Conservation (phyloP, 768 basidiomycete genomes). For the Lyophyllum semitale region DNA sequence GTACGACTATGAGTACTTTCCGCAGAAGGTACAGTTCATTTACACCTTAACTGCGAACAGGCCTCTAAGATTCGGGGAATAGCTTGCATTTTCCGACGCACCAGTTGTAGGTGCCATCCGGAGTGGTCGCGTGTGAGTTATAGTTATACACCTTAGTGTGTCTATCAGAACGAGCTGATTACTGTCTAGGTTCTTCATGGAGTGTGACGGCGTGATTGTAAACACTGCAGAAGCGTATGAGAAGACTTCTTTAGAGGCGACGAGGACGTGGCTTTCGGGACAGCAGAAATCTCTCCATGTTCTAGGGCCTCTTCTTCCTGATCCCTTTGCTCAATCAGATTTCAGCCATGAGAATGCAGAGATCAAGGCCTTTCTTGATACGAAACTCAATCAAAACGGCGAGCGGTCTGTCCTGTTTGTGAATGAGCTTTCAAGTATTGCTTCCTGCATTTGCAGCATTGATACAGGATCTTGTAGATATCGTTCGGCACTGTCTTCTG, state of each 20-base stretch:
- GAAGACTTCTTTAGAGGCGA: slow-evolving; percentile 11
- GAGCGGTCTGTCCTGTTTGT: no score
- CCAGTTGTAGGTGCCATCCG: neutral
- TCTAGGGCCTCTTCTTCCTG: slow-evolving; percentile 21
- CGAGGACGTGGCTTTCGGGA: slow-evolving; percentile 12
- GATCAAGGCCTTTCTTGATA: no score
- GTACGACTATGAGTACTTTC: slow-evolving; percentile 22
- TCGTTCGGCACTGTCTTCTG: no score
- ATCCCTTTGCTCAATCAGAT: neutral
- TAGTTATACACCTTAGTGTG: neutral
- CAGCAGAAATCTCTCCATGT: slow-evolving; percentile 14
- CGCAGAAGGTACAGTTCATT: slow-evolving; percentile 10
- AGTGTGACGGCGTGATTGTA: slow-evolving; percentile 14
- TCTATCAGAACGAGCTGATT: neutral
- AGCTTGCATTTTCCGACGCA: slow-evolving; percentile 3
- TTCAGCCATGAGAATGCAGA: no score
- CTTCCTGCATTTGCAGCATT: no score
- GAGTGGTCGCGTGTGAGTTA: slow-evolving; percentile 1
- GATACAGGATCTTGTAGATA: no score
- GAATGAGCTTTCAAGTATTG: no score
- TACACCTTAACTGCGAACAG: neutral
- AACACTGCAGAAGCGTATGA: slow-evolving; percentile 19
- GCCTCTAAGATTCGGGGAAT: neutral
- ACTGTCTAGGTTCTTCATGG: slow-evolving; percentile 1
- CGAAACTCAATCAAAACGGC: no score